Conservation (phyloP, 768 basidiomycete genomes). For the Panus rudis region DNA sequence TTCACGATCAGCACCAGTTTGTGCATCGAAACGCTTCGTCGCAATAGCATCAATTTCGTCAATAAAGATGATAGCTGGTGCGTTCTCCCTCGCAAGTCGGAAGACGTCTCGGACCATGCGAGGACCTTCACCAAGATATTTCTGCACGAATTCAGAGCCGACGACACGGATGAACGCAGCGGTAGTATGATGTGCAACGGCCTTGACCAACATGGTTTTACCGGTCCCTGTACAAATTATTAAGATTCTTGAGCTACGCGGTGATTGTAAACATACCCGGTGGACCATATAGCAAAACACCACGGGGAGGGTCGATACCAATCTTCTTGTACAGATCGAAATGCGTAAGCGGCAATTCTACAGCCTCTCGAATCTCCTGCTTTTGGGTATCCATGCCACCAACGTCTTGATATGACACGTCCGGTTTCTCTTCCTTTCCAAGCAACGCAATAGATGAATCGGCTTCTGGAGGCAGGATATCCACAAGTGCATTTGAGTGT, state of each 20-base stretch:
- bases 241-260: background rate
- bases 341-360: conserved; percentile 93
- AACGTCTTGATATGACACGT: conserved; percentile 89
- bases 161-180: conserved; percentile 98
- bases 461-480: conserved; percentile 96
- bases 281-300: conserved; percentile 94
- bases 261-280: conserved; percentile 72
- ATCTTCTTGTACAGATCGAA: conserved; percentile 99
- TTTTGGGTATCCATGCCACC: conserved; percentile 98
- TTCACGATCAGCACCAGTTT: conserved; percentile 97
- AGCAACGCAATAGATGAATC: conserved; percentile 97
- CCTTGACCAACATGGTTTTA: conserved; percentile 98
- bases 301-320: conserved; percentile 97
- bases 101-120: conserved; percentile 99
- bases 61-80: conserved; percentile 98
- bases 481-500: conserved; percentile 97
- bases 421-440: conserved; percentile 89
- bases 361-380: conserved; percentile 97
- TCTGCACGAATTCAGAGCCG: conserved; percentile 98
- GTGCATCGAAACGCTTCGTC: conserved; percentile 98
- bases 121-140: conserved; percentile 98
- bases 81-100: conserved; percentile 92
- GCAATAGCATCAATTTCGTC: conserved; percentile 99
- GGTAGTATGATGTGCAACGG: conserved; percentile 97
- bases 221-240: conserved; percentile 66